Base-by-base conservation (phyloP, 495 filamentous ascomycete species). In the Parmelia sp. region DNA sequence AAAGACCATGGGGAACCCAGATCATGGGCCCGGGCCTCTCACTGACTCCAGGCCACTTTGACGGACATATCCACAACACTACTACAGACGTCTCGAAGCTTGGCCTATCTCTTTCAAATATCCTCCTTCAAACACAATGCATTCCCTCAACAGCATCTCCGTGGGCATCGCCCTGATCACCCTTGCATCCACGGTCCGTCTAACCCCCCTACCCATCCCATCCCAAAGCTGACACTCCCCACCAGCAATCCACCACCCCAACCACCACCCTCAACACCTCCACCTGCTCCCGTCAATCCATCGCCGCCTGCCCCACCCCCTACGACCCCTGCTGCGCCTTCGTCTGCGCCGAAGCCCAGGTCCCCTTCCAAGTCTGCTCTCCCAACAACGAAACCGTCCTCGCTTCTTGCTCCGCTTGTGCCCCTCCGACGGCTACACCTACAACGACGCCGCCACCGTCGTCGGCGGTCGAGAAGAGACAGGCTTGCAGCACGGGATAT, bases 281-380 rank as follows among this genome's bases (percentile, higher is more conserved):
- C 4, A 60, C 65, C 23, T 64, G 65, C 44, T 23, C 65, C 23
- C 65, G 31, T 17, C 61, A 57, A 3, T 49, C 51, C 61, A 64
- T 62, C 29, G 45, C 60, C 40, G 65, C 65, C 23, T 63, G 65
- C 33, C 61, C 65, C 25, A 63, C 59, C 15, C 31, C 59, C n/a
- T 66, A 33, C 25, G 65, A 66, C n/a, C 65, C 65, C 31, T 66
- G 65, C 59, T 69, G 67, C 47, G 64, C 65, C 25, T 69, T 55
- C 49, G 53, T 63, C 60, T 69, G 67, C 53, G 65, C 45, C 63
- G 67, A 67, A 59, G 67, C 67, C 47, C 65, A 69, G 49, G 67
- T 69, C 25, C 67, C 67, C 2, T 69, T 69, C 60, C 23, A 47
- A 11, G 57, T 69, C 40, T 69, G 67, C 60, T 53, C 40, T 12